These are phyloP conservation scores for Tulasnella sp. DNA, from an alignment of 768 basidiomycete genomes.

Conservation along the genomic window DNA sequence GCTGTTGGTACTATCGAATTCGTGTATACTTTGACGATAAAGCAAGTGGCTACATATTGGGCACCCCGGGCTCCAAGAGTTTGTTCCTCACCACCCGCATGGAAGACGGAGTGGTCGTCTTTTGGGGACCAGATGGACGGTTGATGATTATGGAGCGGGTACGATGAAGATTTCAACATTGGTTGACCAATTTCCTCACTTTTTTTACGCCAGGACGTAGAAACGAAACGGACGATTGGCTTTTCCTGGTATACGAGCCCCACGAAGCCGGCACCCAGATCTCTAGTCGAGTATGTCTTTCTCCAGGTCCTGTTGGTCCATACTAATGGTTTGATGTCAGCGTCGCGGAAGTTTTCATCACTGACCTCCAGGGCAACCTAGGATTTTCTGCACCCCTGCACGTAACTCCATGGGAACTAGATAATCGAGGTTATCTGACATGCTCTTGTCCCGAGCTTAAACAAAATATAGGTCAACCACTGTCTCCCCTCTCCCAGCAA, in stretches of 20 bases:
- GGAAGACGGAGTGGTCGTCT: background rate
- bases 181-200: background rate
- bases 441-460: background rate
- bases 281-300: background rate
- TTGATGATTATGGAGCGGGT: background rate
- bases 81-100: background rate
- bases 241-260: background rate
- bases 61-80: background rate
- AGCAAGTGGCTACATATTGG: background rate
- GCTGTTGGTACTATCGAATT: background rate
- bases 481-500: background rate
- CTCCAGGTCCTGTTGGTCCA: background rate
- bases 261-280: background rate
- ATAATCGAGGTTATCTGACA: background rate
- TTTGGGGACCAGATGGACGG: background rate
- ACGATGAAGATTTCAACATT: background rate
- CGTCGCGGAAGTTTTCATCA: background rate
- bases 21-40: background rate
- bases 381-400: background rate
- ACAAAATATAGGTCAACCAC: background rate
- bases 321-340: background rate
- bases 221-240: background rate
- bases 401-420: background rate
- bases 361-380: background rate
- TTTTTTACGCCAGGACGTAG: background rate